Evolutionary conservation across 345 rosid species (phyloP), one percentile per base, ranked within the genome.

Genomic region (Hibiscus tridactylites): DNA sequence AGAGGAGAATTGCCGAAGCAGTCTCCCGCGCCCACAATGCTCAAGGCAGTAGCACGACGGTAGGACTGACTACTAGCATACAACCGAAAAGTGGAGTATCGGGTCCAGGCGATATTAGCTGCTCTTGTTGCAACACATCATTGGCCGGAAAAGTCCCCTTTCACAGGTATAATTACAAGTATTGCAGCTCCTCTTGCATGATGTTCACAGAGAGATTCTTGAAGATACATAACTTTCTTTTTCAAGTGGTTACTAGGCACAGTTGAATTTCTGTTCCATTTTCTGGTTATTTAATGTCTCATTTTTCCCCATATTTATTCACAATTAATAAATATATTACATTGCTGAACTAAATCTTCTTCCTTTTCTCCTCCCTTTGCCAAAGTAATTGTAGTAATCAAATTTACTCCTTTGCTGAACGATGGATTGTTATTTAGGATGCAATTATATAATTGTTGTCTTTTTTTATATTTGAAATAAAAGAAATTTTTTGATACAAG

Each of bases 151-250:
- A 87, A 82, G 85, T 88, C 58, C 93, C 93, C 3, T 90, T 90
- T 63, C 96, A 90, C 75, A 74, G 90, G 73, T 90, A 85, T 73
- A 83, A 84, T 68, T 90, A 90, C 80, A 87, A 88, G 75, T 88
- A 90, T 74, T 88, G 96, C 84, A 87, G 93, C 80, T 70, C 93
- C 10, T 78, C 93, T 16, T 90, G 96, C 73, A 87, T 90, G 96
- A 88, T 52, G 80, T 87, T 44, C 96, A 90, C 79, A 79, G 78
- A 77, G 86, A 85, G 69, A 57, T 83, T 60, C 84, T 90, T 4
- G 91, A 85, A 75, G 79, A 78, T 60, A 82, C 78, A 65, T 83
- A 59, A 73, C 15, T 1, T 8, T 1, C 1, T 28, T 49, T 31
- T 26, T 29, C 0, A 17, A 19, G 56, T 49, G 10, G 11, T 9